Evolutionary conservation across 176 grass and related monocot genomes (phyloP), one percentile per base, ranked within the genome.

Genomic region (Guadua angustifolia): DNA sequence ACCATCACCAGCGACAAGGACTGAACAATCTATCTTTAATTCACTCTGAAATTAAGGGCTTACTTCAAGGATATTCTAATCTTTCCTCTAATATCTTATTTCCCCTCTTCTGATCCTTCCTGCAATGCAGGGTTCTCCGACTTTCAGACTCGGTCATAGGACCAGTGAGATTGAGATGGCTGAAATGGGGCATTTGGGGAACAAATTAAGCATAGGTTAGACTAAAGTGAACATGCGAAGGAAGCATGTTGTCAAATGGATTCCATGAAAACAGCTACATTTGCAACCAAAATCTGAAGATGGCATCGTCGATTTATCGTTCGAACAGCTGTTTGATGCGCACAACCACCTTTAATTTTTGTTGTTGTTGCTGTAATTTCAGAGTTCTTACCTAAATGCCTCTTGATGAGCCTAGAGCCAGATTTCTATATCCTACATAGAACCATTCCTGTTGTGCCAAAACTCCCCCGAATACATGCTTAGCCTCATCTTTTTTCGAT

Each of bases 41-140:
- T 17, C 17, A 22, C 17, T 14, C 5, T 40, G 68, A 11, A 29
- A 21, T 16, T 2, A 4, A 73, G 72, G 61, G 59, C 79, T 77
- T 59, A 95, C 96, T 72, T 94, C 93, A 10, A 99, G 78, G 11
- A 50, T 91, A 52, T 89, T 89, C 89, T 92, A 71, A 99, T 99
- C 71, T 92, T 91, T 2, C 93, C 88, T 68, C 96, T 89, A 61
- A 95, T 99, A 74, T 99, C 86, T 32, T 91, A 86, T 46, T 85
- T 71, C 25, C 53, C 77, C 26, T 86, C 86, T 55, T 91, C 86
- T 42, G 87, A 52, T 17, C 73, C 86, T 86, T 70, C 84, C 29
- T 77, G 86, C 45, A 88, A 22, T 35, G 82, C 46, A 9, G 89
- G 83, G 79, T 80, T 92, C 82, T 95, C 95, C 38, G 78, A 83